Conservation (phyloP, 2,329 filamentous ascomycete species). For the Colletotrichum cereale region DNA sequence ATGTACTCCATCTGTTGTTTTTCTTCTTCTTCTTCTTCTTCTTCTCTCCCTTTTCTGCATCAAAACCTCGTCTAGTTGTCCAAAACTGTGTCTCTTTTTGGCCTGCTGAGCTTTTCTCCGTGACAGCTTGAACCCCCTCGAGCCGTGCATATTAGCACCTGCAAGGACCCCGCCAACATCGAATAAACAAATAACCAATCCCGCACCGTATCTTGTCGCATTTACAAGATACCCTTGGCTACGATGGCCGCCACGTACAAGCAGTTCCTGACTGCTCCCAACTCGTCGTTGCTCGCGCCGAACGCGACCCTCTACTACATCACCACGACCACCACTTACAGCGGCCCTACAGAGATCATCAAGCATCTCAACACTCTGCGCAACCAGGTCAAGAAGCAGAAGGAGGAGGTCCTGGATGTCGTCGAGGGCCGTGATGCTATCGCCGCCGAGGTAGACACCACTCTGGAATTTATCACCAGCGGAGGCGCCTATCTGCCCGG, state of each 20-base stretch:
- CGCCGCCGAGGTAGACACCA: slow-evolving; percentile 84
- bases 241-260: slow-evolving; percentile 69
- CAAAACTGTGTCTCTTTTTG: slow-evolving; percentile 22
- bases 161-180: slow-evolving; percentile 17
- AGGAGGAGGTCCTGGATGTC: slow-evolving; percentile 79
- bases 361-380: slow-evolving; percentile 81
- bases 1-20: slow-evolving; percentile 37
- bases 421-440: slow-evolving; percentile 79
- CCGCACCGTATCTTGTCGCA: slow-evolving; percentile 34
- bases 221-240: slow-evolving; percentile 19
- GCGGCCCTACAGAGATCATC: slow-evolving; percentile 80
- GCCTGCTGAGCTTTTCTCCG: slow-evolving; percentile 30
- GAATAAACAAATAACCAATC: slow-evolving; percentile 20
- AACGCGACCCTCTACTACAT: slow-evolving; percentile 87
- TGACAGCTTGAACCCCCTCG: slow-evolving; percentile 32
- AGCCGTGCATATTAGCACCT: slow-evolving; percentile 27
- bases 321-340: slow-evolving; percentile 83
- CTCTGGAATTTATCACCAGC: slow-evolving; percentile 82
- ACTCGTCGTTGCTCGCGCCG: slow-evolving; percentile 70
- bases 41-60: slow-evolving; percentile 21
- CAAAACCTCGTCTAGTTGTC: slow-evolving; percentile 10
- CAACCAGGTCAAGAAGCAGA: slow-evolving; percentile 85
- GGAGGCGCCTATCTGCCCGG: slow-evolving; percentile 90
- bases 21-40: slow-evolving; percentile 30
- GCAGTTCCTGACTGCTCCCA: slow-evolving; percentile 78